Percentiles rank a stretch among this genome's conserved stretches.
Evolutionary conservation across 176 grass and related monocot species (phyloP).

Genomic region (Echinochloa phyllopogon): DNA sequence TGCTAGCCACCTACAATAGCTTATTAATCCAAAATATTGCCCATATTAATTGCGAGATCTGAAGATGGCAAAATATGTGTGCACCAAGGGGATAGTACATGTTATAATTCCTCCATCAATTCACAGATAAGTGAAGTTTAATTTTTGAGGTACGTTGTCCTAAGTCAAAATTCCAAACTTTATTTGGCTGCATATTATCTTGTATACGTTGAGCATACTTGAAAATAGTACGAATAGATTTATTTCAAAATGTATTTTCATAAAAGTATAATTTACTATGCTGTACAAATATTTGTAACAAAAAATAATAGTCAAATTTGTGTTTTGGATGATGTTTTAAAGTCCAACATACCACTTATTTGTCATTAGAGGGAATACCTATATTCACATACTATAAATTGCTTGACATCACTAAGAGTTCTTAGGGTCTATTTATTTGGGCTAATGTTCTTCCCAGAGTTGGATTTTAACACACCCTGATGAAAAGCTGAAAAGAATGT

Average conservation of each 20-base stretch:
- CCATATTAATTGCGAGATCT: conserved; percentile 19
- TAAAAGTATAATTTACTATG: neutral
- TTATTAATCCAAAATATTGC: neutral
- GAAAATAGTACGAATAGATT: neutral
- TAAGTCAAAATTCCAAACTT: neutral
- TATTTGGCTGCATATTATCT: neutral
- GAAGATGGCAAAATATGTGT: conserved; percentile 8
- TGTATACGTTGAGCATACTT: neutral
- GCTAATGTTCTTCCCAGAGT: neutral
- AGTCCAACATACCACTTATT: neutral
- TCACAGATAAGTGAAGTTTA: neutral
- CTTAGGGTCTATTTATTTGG: neutral
- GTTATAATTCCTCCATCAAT: neutral
- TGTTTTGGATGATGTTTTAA: neutral
- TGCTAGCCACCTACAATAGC: neutral
- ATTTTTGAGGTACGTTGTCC: neutral
- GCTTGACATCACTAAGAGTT: neutral
- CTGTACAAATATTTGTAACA: neutral
- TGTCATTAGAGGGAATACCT: neutral
- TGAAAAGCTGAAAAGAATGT: neutral
- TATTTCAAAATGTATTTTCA: neutral
- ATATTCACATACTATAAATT: neutral
- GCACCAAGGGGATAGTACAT: neutral
- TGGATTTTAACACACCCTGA: neutral
- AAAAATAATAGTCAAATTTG: neutral